Conservation (phyloP, 106 monocot species). For the Chionographis japonica region DNA sequence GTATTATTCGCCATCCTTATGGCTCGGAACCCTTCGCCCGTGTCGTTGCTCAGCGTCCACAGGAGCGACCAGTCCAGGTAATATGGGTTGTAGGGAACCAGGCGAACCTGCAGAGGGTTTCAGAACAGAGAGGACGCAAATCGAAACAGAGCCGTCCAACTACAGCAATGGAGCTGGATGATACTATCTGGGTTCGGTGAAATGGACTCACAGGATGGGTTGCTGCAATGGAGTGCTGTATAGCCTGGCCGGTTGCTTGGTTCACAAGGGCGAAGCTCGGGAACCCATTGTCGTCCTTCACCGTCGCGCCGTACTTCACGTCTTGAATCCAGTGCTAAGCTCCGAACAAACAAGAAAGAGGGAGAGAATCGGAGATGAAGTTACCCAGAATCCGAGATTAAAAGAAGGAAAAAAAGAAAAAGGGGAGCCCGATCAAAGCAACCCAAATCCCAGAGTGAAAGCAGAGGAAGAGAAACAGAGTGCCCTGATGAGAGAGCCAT, state of each 20-base stretch:
- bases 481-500: too few species aligned
- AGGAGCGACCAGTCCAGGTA: slow-evolving; percentile 23
- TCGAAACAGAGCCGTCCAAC: too few species aligned
- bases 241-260: slow-evolving; percentile 44
- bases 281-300: slow-evolving; percentile 41
- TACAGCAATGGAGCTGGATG: too few species aligned
- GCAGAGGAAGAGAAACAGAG: too few species aligned
- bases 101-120: slow-evolving; percentile 1
- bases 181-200: too few species aligned
- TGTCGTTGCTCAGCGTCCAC: slow-evolving; percentile 24
- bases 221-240: slow-evolving; percentile 39
- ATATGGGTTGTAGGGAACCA: slow-evolving; percentile 24
- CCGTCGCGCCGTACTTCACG: slow-evolving; percentile 28
- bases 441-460: too few species aligned
- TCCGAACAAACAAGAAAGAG: background rate
- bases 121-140: too few species aligned
- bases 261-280: slow-evolving; percentile 46
- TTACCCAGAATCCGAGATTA: background rate
- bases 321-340: slow-evolving; percentile 45
- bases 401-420: background rate
- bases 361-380: background rate
- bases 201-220: slow-evolving; percentile 27
- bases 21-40: slow-evolving; percentile 22
- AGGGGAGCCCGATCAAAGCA: too few species aligned
- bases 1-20: slow-evolving; percentile 28